phyloP scores from a whole-genome alignment of 1,139 yeast genomes.

The Candida frijolesensis region DNA sequence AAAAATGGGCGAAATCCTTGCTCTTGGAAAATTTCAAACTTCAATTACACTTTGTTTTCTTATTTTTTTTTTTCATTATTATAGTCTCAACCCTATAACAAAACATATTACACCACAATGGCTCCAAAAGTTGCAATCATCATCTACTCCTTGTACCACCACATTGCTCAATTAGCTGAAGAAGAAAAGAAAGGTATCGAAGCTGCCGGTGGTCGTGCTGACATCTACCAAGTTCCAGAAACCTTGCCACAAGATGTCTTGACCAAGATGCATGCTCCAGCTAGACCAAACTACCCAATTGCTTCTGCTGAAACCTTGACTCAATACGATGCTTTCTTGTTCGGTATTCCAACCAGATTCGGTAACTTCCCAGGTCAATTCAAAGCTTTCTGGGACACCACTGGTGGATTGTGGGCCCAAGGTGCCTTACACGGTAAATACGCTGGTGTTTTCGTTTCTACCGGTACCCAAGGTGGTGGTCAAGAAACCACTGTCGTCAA shows the following conservation, averaged over 20 bases:
- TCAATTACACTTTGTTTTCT: not conserved
- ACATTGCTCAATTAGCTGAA: conserved; percentile 68
- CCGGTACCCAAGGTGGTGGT: conserved; percentile 86
- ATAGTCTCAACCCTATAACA: not conserved
- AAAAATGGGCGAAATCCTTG: conserved; percentile 1
- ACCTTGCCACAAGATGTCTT: conserved; percentile 70
- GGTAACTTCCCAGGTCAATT: conserved; percentile 84
- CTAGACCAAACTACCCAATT: conserved; percentile 68
- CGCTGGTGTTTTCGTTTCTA: conserved; percentile 75
- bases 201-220: conserved; percentile 73
- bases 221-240: conserved; percentile 78
- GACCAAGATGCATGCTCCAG: conserved; percentile 59
- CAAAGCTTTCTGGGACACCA: conserved; percentile 79
- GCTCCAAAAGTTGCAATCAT: conserved; percentile 55
- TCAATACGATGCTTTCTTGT: conserved; percentile 72
- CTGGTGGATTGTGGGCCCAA: conserved; percentile 81
- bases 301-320: conserved; percentile 62
- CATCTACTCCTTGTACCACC: conserved; percentile 83
- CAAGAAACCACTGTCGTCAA: conserved; percentile 72
- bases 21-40: not conserved
- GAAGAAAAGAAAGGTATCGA: conserved; percentile 71
- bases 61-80: not conserved
- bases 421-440: conserved; percentile 77
- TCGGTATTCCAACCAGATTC: conserved; percentile 83
- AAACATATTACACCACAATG: conserved; percentile 19